Conservation (phyloP, 192 early-diverging fungal genomes). For the Backusella luteola region DNA sequence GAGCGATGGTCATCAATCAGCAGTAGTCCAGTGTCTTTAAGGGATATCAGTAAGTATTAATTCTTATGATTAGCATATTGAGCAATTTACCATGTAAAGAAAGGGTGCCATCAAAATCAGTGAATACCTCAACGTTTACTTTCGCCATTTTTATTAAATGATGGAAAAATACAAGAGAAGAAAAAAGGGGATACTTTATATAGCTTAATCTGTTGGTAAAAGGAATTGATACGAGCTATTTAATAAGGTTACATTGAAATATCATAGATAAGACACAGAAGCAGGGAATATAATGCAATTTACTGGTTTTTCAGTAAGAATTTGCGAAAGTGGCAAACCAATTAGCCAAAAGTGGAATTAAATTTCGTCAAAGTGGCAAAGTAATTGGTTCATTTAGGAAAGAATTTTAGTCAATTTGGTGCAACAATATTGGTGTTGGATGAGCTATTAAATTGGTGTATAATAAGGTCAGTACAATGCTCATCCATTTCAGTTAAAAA, state of each 20-base stretch:
- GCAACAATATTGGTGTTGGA: too few species aligned
- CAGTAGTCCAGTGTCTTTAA: slow-evolving; percentile 46
- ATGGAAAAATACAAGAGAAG: neutral
- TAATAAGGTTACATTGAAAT: neutral
- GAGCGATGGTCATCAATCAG: slow-evolving; percentile 46
- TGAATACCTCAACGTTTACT: slow-evolving; percentile 48
- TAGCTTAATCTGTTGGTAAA: neutral
- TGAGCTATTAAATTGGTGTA: too few species aligned
- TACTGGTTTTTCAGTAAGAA: too few species aligned
- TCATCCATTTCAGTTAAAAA: too few species aligned
- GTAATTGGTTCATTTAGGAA: too few species aligned
- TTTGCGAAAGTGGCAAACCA: too few species aligned
- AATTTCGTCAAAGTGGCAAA: too few species aligned
- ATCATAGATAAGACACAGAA: neutral
- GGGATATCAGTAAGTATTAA: neutral
- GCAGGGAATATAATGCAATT: neutral
- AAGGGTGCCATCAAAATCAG: slow-evolving; percentile 57
- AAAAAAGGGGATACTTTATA: neutral
- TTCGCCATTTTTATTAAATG: neutral
- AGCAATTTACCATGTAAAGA: slow-evolving; percentile 35
- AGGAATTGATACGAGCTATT: neutral
- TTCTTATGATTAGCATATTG: neutral
- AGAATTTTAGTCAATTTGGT: too few species aligned
- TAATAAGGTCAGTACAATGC: too few species aligned
- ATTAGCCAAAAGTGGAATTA: too few species aligned